Conservation (phyloP, 768 basidiomycete genomes). For the Epithele typhae region DNA sequence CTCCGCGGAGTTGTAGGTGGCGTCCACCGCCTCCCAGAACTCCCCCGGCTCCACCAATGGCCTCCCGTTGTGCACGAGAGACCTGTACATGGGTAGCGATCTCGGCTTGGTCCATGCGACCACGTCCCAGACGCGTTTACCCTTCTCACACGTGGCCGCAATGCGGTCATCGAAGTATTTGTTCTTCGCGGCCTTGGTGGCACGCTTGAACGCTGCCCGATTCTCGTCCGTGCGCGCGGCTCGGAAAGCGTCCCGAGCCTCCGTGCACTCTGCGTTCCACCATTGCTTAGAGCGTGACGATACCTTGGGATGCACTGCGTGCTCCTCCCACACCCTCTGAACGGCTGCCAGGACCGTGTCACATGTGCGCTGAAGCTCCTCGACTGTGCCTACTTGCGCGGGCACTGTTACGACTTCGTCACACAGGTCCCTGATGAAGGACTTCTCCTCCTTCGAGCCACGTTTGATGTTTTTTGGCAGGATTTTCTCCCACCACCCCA, state of each 20-base stretch:
- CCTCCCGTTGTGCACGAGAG: neutral
- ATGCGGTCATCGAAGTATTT: constrained; percentile 5
- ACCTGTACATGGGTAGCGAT: constrained; percentile 1
- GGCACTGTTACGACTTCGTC: too few species aligned
- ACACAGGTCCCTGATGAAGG: too few species aligned
- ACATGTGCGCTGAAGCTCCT: too few species aligned
- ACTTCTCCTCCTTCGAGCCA: too few species aligned
- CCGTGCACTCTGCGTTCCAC: constrained; percentile 1
- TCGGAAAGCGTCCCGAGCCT: neutral
- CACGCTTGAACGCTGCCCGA: neutral
- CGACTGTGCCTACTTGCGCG: too few species aligned
- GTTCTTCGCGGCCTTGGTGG: neutral
- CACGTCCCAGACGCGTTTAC: constrained; percentile 2
- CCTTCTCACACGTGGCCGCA: neutral
- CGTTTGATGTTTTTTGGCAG: too few species aligned
- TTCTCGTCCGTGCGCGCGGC: neutral
- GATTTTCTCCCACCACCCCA: too few species aligned
- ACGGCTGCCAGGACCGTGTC: too few species aligned
- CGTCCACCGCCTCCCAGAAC: too few species aligned
- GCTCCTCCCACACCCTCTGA: too few species aligned
- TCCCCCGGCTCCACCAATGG: too few species aligned
- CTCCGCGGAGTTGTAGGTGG: too few species aligned
- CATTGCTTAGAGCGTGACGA: neutral
- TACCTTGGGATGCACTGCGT: neutral
- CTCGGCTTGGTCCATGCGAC: neutral